Percentiles rank a stretch among this genome's conserved stretches.
These are phyloP conservation scores for Choanephora cucurbitarum DNA, from an alignment of 371 early-diverging fungal species.

Conservation along the genomic window DNA sequence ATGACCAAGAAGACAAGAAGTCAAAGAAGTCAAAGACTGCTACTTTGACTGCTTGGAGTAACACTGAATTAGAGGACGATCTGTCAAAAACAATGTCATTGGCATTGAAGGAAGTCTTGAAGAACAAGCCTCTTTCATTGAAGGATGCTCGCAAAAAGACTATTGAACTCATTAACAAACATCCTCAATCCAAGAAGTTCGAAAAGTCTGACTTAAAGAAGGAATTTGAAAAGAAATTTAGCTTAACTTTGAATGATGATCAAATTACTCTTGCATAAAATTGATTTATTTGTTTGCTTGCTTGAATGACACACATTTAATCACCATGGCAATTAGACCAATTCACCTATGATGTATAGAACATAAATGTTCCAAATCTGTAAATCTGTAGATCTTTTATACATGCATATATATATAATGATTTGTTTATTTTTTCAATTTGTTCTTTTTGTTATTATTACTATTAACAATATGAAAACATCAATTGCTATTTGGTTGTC, in stretches of 20 bases:
- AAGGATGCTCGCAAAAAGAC: slow-evolving; percentile 43
- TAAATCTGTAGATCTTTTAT: no score
- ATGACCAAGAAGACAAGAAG: slow-evolving; percentile 22
- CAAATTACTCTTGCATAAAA: slow-evolving; percentile 27
- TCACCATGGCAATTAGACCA: not conserved
- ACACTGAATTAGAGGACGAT: slow-evolving; percentile 30
- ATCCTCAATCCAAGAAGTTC: slow-evolving; percentile 32
- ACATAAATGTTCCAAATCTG: not conserved
- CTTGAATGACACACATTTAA: not conserved
- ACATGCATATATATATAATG: slow-evolving; percentile 1
- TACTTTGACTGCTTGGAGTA: slow-evolving; percentile 28
- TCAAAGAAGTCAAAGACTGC: slow-evolving; percentile 36
- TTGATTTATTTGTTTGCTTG: slow-evolving; percentile 1
- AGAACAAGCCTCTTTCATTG: slow-evolving; percentile 25
- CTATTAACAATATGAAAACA: slow-evolving; percentile 1
- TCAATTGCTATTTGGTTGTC: not conserved
- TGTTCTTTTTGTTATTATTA: not conserved
- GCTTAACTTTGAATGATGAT: slow-evolving; percentile 19
- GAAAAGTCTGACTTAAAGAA: slow-evolving; percentile 27
- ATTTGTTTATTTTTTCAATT: slow-evolving; percentile 1
- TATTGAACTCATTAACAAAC: slow-evolving; percentile 32
- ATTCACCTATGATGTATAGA: slow-evolving; percentile 16
- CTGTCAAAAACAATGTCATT: slow-evolving; percentile 25
- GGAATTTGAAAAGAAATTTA: slow-evolving; percentile 26
- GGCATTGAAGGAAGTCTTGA: slow-evolving; percentile 37